Conservation (phyloP, 768 basidiomycete genomes). For the Amanita rimosa region DNA sequence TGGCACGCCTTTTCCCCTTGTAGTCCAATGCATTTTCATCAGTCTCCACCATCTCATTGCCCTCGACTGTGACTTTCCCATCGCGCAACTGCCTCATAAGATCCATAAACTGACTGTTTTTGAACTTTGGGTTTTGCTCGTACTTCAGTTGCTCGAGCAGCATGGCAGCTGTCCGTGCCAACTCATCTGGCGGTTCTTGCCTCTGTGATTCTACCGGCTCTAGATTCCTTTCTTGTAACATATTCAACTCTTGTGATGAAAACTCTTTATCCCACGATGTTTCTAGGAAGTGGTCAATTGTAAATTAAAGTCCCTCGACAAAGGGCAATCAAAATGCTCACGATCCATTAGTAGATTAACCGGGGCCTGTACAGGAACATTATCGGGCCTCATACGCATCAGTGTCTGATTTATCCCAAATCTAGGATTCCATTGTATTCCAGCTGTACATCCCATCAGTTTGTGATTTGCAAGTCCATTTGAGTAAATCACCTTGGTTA, state of each 20-base stretch:
- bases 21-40: slow-evolving; percentile 28
- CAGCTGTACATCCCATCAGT: slow-evolving; percentile 13
- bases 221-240: slow-evolving; percentile 14
- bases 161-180: slow-evolving; percentile 70
- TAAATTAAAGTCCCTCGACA: background rate
- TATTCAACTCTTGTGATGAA: slow-evolving; percentile 37
- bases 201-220: slow-evolving; percentile 9
- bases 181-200: slow-evolving; percentile 46
- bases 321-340: slow-evolving; percentile 17
- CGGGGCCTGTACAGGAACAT: slow-evolving; percentile 17
- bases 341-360: slow-evolving; percentile 26
- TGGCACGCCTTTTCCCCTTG: slow-evolving; percentile 62
- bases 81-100: slow-evolving; percentile 83
- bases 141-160: slow-evolving; percentile 67
- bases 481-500: background rate
- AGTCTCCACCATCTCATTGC: slow-evolving; percentile 63
- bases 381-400: slow-evolving; percentile 18
- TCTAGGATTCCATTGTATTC: slow-evolving; percentile 29
- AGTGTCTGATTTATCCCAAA: slow-evolving; percentile 29
- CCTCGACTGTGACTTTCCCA: slow-evolving; percentile 65
- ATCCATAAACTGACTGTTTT: slow-evolving; percentile 72
- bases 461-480: background rate
- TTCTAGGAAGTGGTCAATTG: slow-evolving; percentile 15
- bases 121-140: slow-evolving; percentile 77
- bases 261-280: slow-evolving; percentile 60